Base-by-base conservation (phyloP, 345 rosid species). In the Arabidopsis suecica region DNA sequence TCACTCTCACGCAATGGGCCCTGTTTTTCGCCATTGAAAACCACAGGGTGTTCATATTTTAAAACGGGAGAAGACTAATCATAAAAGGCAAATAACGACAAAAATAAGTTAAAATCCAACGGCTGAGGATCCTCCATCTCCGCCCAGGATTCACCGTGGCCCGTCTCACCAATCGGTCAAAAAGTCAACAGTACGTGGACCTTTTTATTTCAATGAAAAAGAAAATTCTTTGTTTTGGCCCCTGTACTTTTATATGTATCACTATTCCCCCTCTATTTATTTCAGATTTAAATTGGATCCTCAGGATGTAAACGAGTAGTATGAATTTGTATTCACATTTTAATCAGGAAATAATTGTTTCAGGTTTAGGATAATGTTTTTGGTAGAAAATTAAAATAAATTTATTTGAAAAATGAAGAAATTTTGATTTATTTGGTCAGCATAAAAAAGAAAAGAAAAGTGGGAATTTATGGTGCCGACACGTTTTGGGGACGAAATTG, bases 1-100 rank as follows among this genome's bases (percentile, higher is more conserved):
- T 78, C 73, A 60, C 51, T 20, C 73, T 67, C 25, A 56, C 6
- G 68, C 63, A 72, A 66, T 65, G 81, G 73, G 20, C 73, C 81
- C 73, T 34, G 81, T 78, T 78, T 78, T 65, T 78, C 2, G 14
- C 64, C 34, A 51, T 67, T 23, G 20, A 25, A 66, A 78, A 78
- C 74, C 58, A 72, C 81, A 78, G 78, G 81, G 33, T 78, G 77
- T 78, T 50, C 73, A 7, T 59, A 45, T 72, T 33, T 36, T 1
- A 12, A 22, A 64, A 71, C 48, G 68, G 32, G 64, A 59, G 77
- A 42, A 45, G 32, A 50, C 51, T 55, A 44, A 34, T 28, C 61
- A 16, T 30, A 69, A 45, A 57, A 37, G 65, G 40, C 32, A 8
- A 65, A 65, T 47, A 45, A 49, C 63, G 77, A 78, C 77, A 72